A percentile compares a stretch with the other conserved stretches of the same genome.
Conservation (phyloP, 805 yeast genomes). For the Saccharomycopsis vini region DNA sequence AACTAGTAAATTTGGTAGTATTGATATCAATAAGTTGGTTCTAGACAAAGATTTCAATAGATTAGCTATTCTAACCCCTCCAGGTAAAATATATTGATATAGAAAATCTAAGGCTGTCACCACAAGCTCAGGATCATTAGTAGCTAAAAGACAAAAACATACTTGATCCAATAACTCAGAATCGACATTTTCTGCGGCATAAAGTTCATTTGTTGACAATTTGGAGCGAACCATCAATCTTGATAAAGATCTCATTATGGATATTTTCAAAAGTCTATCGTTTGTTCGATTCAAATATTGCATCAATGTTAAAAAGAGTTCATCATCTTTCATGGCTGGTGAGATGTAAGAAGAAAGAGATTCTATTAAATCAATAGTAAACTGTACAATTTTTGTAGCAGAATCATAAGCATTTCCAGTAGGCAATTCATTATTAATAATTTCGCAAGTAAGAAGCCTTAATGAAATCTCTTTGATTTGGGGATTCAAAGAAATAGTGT, state of each 20-base stretch:
- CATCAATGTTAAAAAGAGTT: conserved; percentile 49
- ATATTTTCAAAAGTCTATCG: conserved; percentile 63
- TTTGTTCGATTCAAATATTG: conserved; percentile 39
- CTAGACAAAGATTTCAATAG: conserved; percentile 41
- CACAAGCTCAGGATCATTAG: conserved; percentile 61
- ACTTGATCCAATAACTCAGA: conserved; percentile 42
- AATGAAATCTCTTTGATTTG: conserved; percentile 37
- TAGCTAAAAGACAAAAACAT: conserved; percentile 48
- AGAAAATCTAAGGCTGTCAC: conserved; percentile 72
- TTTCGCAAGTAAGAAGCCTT: conserved; percentile 32
- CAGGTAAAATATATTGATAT: conserved; percentile 68
- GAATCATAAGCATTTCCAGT: conserved; percentile 22
- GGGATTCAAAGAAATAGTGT: conserved; percentile 51
- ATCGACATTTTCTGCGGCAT: conserved; percentile 41
- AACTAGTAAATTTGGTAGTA: conserved; percentile 53
- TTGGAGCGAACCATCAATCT: conserved; percentile 63
- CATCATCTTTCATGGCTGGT: conserved; percentile 64
- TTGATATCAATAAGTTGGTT: conserved; percentile 43
- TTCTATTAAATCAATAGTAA: conserved; percentile 73
- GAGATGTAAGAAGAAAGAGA: conserved; percentile 74
- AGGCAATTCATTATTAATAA: conserved; percentile 22
- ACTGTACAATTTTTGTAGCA: conserved; percentile 47
- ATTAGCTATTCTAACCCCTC: conserved; percentile 44
- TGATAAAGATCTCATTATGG: conserved; percentile 67
- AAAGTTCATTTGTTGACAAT: conserved; percentile 35